Evolutionary conservation across 148 eudicot species (phyloP).

Genomic region (Cornus suecica): DNA sequence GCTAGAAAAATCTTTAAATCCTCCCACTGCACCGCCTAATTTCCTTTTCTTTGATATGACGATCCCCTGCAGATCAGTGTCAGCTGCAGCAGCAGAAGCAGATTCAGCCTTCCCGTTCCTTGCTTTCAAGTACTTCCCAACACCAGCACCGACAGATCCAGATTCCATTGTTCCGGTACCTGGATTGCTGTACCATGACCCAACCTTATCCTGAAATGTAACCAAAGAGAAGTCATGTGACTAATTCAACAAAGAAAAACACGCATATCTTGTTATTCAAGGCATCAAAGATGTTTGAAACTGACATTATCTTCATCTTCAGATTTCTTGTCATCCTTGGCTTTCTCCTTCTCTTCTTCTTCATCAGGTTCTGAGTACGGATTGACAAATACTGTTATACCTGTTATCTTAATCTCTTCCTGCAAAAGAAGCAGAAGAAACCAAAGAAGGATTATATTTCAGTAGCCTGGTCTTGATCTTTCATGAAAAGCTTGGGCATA

Average conservation of each 20-base stretch:
- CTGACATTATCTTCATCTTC: constrained; percentile 81
- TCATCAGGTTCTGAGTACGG: constrained; percentile 87
- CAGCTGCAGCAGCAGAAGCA: constrained; percentile 19
- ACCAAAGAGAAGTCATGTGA: background rate
- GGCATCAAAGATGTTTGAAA: constrained; percentile 5
- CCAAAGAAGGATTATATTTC: background rate
- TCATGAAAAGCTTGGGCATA: background rate
- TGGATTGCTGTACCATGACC: constrained; percentile 97
- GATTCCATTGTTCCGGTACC: constrained; percentile 49
- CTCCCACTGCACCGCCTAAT: constrained; percentile 29
- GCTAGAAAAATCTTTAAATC: constrained; percentile 68
- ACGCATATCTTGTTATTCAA: background rate
- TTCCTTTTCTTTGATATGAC: constrained; percentile 69
- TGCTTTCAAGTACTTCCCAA: constrained; percentile 80
- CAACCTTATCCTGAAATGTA: constrained; percentile 73
- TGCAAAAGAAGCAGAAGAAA: constrained; percentile 32
- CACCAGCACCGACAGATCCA: constrained; percentile 52
- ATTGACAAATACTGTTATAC: constrained; percentile 68
- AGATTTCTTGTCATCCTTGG: constrained; percentile 43
- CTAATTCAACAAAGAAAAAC: background rate
- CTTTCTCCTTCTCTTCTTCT: constrained; percentile 65
- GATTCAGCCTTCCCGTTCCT: constrained; percentile 41
- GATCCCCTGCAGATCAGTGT: constrained; percentile 28
- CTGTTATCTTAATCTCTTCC: constrained; percentile 92
- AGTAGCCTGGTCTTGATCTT: background rate